A percentile compares a stretch with the other conserved stretches of the same genome.
These are phyloP conservation scores for Marchantia paleacea DNA, from an alignment of 225 moss, liverwort and hornwort species.

Conservation along the genomic window DNA sequence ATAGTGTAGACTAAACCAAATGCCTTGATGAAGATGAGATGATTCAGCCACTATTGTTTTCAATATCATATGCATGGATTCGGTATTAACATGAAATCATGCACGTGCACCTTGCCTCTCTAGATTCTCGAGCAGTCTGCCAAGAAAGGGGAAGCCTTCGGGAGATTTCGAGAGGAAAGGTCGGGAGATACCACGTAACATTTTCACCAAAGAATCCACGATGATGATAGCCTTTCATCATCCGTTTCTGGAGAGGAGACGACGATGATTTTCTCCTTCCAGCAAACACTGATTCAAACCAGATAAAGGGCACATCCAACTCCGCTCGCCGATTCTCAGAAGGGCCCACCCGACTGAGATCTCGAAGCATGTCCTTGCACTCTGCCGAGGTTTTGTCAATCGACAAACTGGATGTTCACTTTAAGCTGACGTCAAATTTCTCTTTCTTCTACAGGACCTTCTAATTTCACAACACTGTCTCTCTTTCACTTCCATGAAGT, in stretches of 20 bases:
- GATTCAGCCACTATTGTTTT: no score
- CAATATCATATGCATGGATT: no score
- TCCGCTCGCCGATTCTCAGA: no score
- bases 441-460: not conserved
- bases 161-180: no score
- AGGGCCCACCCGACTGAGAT: not conserved
- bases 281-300: not conserved
- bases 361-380: not conserved
- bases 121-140: no score
- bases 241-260: not conserved
- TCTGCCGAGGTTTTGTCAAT: not conserved
- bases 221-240: not conserved
- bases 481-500: not conserved
- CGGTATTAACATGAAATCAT: no score
- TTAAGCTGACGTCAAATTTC: not conserved
- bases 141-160: no score
- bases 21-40: not conserved
- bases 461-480: not conserved
- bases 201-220: no score
- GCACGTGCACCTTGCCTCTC: no score
- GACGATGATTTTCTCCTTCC: not conserved
- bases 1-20: no score
- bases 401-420: not conserved
- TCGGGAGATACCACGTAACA: no score
- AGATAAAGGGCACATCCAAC: not conserved